Evolutionary conservation across 169 alveolate genomes (phyloP).

Genomic region (Besnoitia besnoiti): DNA sequence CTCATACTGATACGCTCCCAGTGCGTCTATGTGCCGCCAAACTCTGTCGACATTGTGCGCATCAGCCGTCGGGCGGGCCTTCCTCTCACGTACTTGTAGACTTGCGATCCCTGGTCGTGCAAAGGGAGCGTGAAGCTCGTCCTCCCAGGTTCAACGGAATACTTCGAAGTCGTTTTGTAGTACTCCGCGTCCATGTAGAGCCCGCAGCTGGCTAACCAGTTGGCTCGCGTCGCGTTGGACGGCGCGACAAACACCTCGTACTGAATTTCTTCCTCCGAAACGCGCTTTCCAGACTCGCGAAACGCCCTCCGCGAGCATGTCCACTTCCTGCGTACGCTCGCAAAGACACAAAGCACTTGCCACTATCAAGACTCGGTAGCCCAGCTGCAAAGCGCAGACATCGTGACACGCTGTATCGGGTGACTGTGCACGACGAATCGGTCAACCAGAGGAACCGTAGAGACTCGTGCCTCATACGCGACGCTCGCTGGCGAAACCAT

Average conservation of each 20-base stretch:
- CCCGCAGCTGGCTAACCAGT: slow-evolving; percentile 61
- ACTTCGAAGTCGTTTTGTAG: slow-evolving; percentile 1
- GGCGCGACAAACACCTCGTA: slow-evolving; percentile 57
- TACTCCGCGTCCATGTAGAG: slow-evolving; percentile 41
- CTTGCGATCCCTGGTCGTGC: not conserved
- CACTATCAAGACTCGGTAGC: no score
- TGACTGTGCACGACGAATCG: no score
- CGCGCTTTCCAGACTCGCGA: slow-evolving; percentile 1
- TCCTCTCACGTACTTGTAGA: slow-evolving; percentile 7
- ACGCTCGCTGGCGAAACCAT: not conserved
- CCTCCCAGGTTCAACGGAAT: not conserved
- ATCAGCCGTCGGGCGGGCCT: not conserved
- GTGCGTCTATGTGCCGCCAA: not conserved
- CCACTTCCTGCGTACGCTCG: not conserved
- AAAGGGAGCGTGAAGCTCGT: slow-evolving; percentile 8
- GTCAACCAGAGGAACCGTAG: no score
- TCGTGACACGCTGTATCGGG: no score
- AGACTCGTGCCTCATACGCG: no score
- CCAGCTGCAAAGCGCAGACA: no score
- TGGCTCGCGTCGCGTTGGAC: not conserved
- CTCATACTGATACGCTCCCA: not conserved
- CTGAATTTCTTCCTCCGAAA: not conserved
- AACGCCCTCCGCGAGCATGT: slow-evolving; percentile 29
- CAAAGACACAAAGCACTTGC: no score
- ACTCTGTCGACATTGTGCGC: no score